These are phyloP conservation scores for Pleodorina starrii DNA, from an alignment of 139 green algal genomes.

Conservation along the genomic window DNA sequence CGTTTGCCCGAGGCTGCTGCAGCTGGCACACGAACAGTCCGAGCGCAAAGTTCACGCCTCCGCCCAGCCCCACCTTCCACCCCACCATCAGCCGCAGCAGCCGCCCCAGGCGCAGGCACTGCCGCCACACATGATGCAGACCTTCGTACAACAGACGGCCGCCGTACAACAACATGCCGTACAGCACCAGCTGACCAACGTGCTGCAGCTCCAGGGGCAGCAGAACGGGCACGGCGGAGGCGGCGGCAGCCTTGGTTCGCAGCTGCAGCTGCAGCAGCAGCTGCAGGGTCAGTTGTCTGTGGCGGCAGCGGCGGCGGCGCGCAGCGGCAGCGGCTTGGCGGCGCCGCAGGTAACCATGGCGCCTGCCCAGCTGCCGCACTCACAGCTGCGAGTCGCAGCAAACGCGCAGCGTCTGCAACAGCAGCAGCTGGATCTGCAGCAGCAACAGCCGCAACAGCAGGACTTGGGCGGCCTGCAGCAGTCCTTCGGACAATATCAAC, in stretches of 20 bases:
- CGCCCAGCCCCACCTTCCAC: neutral
- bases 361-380: too few relatives aligned
- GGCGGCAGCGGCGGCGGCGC: too few relatives aligned
- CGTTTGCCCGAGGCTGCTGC: slow-evolving; percentile 28
- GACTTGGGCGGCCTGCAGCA: too few relatives aligned
- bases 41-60: slow-evolving; percentile 7
- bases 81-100: neutral
- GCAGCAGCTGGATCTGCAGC: neutral
- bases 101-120: neutral
- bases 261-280: slow-evolving; percentile 6
- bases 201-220: neutral
- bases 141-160: neutral
- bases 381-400: too few relatives aligned
- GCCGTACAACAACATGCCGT: neutral
- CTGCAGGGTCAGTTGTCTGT: too few relatives aligned
- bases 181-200: neutral
- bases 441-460: too few relatives aligned
- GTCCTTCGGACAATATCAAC: too few relatives aligned
- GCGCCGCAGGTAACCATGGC: too few relatives aligned
- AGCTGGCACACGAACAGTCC: neutral
- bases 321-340: too few relatives aligned
- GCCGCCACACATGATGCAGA: neutral
- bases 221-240: neutral
- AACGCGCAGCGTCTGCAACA: too few relatives aligned
- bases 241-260: neutral